Conservation (phyloP, 345 rosid species). For the Gossypium rotundifolium region DNA sequence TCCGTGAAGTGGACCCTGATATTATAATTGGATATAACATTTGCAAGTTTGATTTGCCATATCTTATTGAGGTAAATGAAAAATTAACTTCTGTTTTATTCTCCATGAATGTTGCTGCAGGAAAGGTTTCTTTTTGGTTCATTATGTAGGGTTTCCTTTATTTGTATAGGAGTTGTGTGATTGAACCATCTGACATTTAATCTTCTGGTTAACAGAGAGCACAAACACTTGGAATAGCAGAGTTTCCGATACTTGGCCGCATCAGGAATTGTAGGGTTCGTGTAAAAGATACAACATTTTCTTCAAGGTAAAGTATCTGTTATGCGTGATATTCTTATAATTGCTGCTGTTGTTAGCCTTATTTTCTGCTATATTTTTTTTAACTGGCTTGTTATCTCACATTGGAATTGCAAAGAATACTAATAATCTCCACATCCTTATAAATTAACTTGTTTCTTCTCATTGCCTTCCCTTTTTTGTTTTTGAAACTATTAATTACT, state of each 20-base stretch:
- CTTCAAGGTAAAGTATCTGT: constrained; percentile 60
- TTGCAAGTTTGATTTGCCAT: constrained; percentile 97
- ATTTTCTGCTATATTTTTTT: not conserved
- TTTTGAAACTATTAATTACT: not conserved
- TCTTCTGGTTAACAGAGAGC: constrained; percentile 58
- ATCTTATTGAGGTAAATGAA: constrained; percentile 82
- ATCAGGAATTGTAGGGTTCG: constrained; percentile 78
- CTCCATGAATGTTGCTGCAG: not conserved
- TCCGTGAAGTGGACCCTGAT: constrained; percentile 93
- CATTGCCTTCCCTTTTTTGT: not conserved
- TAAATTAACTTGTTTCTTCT: not conserved
- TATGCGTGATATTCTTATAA: not conserved
- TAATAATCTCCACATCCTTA: not conserved
- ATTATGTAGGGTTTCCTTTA: not conserved
- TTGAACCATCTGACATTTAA: not conserved
- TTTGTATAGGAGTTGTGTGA: constrained; percentile 7
- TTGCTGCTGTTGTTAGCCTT: not conserved
- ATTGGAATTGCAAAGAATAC: not conserved
- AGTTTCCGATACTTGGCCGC: constrained; percentile 86
- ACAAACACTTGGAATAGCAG: constrained; percentile 71
- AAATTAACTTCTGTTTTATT: constrained; percentile 5
- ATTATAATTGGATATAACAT: constrained; percentile 95
- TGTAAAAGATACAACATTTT: constrained; percentile 80
- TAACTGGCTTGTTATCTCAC: not conserved
- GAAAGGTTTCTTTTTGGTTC: constrained; percentile 4